A percentile compares a stretch with the other conserved stretches of the same genome.
These are phyloP conservation scores for Cryomyces minteri DNA, from an alignment of 495 filamentous ascomycete genomes.

Conservation along the genomic window DNA sequence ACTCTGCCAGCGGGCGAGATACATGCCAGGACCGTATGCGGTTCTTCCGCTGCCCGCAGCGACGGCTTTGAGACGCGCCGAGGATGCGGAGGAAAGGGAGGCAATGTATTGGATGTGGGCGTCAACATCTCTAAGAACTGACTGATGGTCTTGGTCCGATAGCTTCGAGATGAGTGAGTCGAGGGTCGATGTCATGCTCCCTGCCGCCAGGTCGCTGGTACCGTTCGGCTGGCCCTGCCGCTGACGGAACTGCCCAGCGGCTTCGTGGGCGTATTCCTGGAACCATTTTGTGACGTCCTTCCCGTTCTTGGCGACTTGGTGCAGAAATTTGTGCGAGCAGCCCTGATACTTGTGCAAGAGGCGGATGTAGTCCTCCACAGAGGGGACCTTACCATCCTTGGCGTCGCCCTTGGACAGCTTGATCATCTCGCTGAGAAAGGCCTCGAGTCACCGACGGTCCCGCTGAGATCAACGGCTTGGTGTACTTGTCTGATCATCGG, in stretches of 20 bases:
- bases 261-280: constrained; percentile 23
- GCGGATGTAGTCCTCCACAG: constrained; percentile 41
- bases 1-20: constrained; percentile 41
- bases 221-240: background rate
- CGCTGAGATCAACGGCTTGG: constrained; percentile 41
- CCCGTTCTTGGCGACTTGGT: constrained; percentile 41
- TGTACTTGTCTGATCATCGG: constrained; percentile 45
- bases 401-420: constrained; percentile 15
- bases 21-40: constrained; percentile 38
- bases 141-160: constrained; percentile 14
- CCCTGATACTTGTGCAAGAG: constrained; percentile 35
- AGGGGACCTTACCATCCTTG: constrained; percentile 16
- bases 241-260: constrained; percentile 21
- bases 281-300: constrained; percentile 35
- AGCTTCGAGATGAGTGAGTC: constrained; percentile 28
- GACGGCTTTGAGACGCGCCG: constrained; percentile 22
- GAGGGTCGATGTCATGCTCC: constrained; percentile 26
- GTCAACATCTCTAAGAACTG: constrained; percentile 26
- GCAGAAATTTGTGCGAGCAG: constrained; percentile 39
- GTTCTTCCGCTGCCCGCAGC: constrained; percentile 10
- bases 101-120: constrained; percentile 34
- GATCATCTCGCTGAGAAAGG: constrained; percentile 43
- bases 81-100: constrained; percentile 27
- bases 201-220: constrained; percentile 16
- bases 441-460: constrained; percentile 34